Conservation (phyloP, 306 rosid genomes). For the Carpinus viminea region DNA sequence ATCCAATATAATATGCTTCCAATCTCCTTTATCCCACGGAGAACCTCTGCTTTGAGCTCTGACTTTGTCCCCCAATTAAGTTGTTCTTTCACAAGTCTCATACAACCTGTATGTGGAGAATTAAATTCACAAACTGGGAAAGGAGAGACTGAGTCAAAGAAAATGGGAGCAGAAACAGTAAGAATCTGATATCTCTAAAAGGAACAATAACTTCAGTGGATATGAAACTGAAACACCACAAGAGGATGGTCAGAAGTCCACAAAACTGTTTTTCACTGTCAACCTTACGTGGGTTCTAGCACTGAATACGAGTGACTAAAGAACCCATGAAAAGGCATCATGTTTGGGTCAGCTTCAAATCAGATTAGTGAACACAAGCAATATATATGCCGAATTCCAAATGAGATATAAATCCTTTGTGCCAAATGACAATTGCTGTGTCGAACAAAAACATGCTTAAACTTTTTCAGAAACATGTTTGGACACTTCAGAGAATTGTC, state of each 20-base stretch:
- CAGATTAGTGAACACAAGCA: not conserved
- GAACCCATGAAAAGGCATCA: not conserved
- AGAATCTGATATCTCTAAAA: not conserved
- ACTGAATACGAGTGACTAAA: not conserved
- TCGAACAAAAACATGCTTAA: not conserved
- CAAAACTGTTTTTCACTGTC: not conserved
- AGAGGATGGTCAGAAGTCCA: not conserved
- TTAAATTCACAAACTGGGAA: conserved; percentile 26
- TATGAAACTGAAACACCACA: not conserved
- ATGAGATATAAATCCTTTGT: not conserved
- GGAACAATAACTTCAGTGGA: not conserved
- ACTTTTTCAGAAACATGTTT: not conserved
- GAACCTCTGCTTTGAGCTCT: conserved; percentile 88
- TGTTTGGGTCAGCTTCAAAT: not conserved
- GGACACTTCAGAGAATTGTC: not conserved
- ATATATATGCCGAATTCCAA: not conserved
- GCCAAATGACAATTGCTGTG: not conserved
- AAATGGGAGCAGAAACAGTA: not conserved
- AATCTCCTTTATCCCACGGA: conserved; percentile 90
- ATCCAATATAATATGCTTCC: conserved; percentile 95
- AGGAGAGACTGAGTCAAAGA: not conserved
- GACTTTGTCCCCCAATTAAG: conserved; percentile 88
- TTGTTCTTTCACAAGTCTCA: conserved; percentile 85
- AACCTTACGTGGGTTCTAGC: not conserved
- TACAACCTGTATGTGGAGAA: conserved; percentile 60